Percentiles rank a stretch among this genome's conserved stretches.
phyloP scores from a whole-genome alignment of 2,329 filamentous ascomycete genomes.

The Sporothrix schenckii region DNA sequence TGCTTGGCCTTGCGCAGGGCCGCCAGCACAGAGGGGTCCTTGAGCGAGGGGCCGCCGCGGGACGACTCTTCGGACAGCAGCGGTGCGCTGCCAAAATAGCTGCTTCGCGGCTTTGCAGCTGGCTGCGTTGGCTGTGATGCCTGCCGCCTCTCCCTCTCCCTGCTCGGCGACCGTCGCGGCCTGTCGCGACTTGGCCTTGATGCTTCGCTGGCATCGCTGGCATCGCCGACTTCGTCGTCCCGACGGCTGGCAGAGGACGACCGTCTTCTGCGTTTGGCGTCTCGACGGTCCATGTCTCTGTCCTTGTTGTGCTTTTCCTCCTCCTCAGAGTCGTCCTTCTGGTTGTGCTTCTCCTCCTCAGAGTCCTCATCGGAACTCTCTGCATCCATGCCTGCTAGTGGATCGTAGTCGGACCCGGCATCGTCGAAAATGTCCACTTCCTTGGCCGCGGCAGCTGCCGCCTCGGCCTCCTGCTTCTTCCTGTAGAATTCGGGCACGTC shows the following conservation, averaged over 20 bases:
- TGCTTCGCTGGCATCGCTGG: constrained; percentile 25
- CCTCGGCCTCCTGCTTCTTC: constrained; percentile 52
- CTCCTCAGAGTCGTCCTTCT: constrained; percentile 34
- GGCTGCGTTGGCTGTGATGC: constrained; percentile 28
- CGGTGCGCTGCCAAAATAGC: constrained; percentile 66
- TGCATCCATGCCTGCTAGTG: constrained; percentile 61
- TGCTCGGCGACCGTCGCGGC: constrained; percentile 2
- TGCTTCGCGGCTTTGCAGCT: constrained; percentile 48
- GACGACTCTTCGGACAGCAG: constrained; percentile 56
- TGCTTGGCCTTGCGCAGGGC: constrained; percentile 82
- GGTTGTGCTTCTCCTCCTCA: not conserved
- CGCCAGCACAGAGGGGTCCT: constrained; percentile 77
- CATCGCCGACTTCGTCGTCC: constrained; percentile 33
- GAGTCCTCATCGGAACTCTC: constrained; percentile 38
- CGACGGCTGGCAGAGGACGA: not conserved
- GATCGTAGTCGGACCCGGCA: constrained; percentile 68
- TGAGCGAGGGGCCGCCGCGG: constrained; percentile 59
- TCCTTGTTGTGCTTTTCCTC: constrained; percentile 27
- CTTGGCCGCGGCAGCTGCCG: constrained; percentile 52
- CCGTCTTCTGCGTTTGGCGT: constrained; percentile 35
- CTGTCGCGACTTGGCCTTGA: not conserved
- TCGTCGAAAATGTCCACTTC: constrained; percentile 68
- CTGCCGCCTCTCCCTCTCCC: not conserved
- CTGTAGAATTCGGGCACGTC: constrained; percentile 64
- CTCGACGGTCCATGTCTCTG: constrained; percentile 34